phyloP scores from a whole-genome alignment of 176 grass and related monocot species.

The Phoenix dactylifera region DNA sequence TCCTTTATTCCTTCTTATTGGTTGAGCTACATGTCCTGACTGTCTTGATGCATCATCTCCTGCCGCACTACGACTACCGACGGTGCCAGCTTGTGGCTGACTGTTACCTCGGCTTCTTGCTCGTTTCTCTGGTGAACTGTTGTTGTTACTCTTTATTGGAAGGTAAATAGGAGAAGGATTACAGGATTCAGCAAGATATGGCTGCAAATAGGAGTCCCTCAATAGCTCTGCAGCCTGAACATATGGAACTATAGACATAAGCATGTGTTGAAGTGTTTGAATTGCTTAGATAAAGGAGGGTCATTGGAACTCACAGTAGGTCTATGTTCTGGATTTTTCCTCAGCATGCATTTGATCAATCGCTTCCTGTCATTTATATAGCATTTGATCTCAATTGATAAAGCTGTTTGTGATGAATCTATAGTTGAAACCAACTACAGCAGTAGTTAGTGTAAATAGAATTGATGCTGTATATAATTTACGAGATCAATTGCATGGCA shows the following conservation, averaged over 20 bases:
- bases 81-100: slow-evolving; percentile 30
- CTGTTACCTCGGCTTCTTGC: slow-evolving; percentile 32
- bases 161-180: slow-evolving; percentile 63
- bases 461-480: no score
- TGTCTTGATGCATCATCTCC: slow-evolving; percentile 18
- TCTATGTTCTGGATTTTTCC: slow-evolving; percentile 87
- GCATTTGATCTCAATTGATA: no score
- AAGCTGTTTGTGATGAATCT: no score
- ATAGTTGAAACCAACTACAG: no score
- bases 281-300: slow-evolving; percentile 7
- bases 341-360: slow-evolving; percentile 83
- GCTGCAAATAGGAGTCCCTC: slow-evolving; percentile 58
- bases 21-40: slow-evolving; percentile 16
- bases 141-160: slow-evolving; percentile 55
- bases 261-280: neutral
- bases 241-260: no score
- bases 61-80: slow-evolving; percentile 20
- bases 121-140: slow-evolving; percentile 40
- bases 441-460: no score
- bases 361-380: slow-evolving; percentile 43
- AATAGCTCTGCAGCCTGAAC: slow-evolving; percentile 64
- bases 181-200: slow-evolving; percentile 52
- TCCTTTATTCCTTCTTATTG: slow-evolving; percentile 12
- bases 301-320: slow-evolving; percentile 55
- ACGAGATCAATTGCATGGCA: no score